phyloP scores from a whole-genome alignment of 2,329 filamentous ascomycete genomes.

The Thermothelomyces thermophilus region DNA sequence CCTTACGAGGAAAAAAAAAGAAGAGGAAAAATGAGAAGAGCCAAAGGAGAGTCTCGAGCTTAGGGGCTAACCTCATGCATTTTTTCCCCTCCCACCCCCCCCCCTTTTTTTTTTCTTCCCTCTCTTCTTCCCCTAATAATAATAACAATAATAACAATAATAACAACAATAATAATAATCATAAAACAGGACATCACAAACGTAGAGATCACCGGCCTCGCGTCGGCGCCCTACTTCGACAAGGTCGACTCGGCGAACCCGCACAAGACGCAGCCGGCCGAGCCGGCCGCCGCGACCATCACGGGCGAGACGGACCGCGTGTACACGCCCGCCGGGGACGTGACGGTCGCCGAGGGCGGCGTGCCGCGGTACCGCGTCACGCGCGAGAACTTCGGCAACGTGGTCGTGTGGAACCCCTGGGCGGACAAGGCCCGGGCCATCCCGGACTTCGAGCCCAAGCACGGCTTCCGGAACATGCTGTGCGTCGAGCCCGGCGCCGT shows the following conservation, averaged over 20 bases:
- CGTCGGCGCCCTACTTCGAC: constrained; percentile 71
- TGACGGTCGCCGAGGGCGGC: constrained; percentile 57
- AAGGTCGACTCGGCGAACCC: constrained; percentile 59
- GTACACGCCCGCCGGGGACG: constrained; percentile 63
- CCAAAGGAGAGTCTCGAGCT: too few relatives aligned
- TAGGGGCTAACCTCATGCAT: too few relatives aligned
- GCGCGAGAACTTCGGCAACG: constrained; percentile 77
- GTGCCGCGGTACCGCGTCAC: constrained; percentile 64
- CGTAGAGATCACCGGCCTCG: constrained; percentile 67
- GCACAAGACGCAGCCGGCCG: constrained; percentile 46
- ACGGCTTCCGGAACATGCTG: constrained; percentile 87
- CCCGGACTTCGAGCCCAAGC: constrained; percentile 80
- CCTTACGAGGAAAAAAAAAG: too few relatives aligned
- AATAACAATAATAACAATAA: too few relatives aligned
- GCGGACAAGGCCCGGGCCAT: constrained; percentile 74
- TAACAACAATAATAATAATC: neutral
- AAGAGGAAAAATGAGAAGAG: too few relatives aligned
- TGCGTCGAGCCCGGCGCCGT: constrained; percentile 90
- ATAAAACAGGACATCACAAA: constrained; percentile 67
- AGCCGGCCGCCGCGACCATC: constrained; percentile 52
- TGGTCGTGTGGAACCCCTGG: constrained; percentile 98
- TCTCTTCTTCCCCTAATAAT: too few relatives aligned
- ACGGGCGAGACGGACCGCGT: constrained; percentile 79
- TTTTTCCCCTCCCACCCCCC: too few relatives aligned
- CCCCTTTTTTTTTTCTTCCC: too few relatives aligned